phyloP scores from a whole-genome alignment of 2,329 filamentous ascomycete genomes.

The Metarhizium humberi region DNA sequence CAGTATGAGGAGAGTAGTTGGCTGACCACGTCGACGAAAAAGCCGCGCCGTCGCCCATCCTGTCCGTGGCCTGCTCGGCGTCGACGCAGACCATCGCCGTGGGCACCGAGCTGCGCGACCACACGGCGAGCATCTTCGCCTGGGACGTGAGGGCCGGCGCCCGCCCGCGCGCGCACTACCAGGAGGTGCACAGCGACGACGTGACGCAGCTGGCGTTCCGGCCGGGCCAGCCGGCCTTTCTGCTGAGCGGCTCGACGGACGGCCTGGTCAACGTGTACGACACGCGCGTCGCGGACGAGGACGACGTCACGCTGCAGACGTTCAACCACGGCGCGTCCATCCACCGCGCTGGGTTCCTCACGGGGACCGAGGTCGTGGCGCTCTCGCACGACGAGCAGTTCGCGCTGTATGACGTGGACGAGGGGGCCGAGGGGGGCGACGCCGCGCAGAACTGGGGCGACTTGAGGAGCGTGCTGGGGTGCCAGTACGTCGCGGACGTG shows the following conservation, averaged over 20 bases:
- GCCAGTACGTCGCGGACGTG: conserved; percentile 67
- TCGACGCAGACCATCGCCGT: conserved; percentile 53
- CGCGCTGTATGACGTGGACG: conserved; percentile 61
- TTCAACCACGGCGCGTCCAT: conserved; percentile 70
- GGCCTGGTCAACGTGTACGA: conserved; percentile 72
- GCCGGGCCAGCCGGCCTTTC: conserved; percentile 46
- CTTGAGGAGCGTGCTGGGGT: conserved; percentile 52
- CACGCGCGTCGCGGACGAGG: conserved; percentile 60
- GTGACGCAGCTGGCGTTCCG: conserved; percentile 53
- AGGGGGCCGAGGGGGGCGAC: conserved; percentile 50
- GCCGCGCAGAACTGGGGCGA: conserved; percentile 56
- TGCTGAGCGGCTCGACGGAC: conserved; percentile 72
- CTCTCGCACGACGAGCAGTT: conserved; percentile 72
- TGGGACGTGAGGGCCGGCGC: conserved; percentile 51
- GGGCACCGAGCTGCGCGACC: conserved; percentile 62
- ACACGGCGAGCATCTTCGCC: conserved; percentile 50
- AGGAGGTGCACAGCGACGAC: conserved; percentile 60
- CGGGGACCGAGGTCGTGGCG: conserved; percentile 54
- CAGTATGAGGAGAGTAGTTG: too few relatives aligned
- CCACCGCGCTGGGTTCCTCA: conserved; percentile 66
- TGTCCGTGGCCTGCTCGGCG: conserved; percentile 55
- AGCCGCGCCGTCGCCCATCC: conserved; percentile 43
- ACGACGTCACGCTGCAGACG: conserved; percentile 68
- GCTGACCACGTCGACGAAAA: too few relatives aligned
- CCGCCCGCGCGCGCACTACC: conserved; percentile 41